phyloP scores from a whole-genome alignment of 73 alveolate species.

The Breviolum minutum region DNA sequence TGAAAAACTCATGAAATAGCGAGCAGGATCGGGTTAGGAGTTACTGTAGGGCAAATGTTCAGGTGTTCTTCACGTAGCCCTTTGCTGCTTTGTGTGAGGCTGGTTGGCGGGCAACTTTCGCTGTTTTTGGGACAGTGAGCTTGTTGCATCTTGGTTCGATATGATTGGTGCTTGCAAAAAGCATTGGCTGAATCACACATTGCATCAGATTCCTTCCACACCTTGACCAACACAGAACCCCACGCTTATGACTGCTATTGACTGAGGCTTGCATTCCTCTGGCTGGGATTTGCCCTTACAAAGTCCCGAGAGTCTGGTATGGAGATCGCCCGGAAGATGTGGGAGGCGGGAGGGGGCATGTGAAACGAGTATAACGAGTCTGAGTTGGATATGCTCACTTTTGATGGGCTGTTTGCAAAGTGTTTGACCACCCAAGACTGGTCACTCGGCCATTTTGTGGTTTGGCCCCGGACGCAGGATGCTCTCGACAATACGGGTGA shows the following conservation, averaged over 20 bases:
- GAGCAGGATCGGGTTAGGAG: not conserved
- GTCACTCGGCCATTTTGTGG: not conserved
- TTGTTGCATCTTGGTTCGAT: slow-evolving; percentile 15
- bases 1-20: too few species aligned
- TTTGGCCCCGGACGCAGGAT: not conserved
- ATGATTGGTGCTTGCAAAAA: not conserved
- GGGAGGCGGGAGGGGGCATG: slow-evolving; percentile 17
- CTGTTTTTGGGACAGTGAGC: slow-evolving; percentile 82
- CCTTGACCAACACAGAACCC: not conserved
- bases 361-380: too few species aligned
- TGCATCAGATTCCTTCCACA: not conserved
- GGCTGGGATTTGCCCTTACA: slow-evolving; percentile 85
- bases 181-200: not conserved
- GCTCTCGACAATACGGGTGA: slow-evolving; percentile 23
- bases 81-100: not conserved
- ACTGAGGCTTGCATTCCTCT: slow-evolving; percentile 55
- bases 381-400: too few species aligned
- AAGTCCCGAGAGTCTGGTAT: slow-evolving; percentile 40
- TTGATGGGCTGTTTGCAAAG: too few species aligned
- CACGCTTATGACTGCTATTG: not conserved
- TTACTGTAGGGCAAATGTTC: not conserved
- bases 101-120: slow-evolving; percentile 93
- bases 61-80: not conserved
- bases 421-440: too few species aligned
- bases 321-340: slow-evolving; percentile 56